Evolutionary conservation across 768 basidiomycete genomes (phyloP).

Genomic region (Amanita rubescens): DNA sequence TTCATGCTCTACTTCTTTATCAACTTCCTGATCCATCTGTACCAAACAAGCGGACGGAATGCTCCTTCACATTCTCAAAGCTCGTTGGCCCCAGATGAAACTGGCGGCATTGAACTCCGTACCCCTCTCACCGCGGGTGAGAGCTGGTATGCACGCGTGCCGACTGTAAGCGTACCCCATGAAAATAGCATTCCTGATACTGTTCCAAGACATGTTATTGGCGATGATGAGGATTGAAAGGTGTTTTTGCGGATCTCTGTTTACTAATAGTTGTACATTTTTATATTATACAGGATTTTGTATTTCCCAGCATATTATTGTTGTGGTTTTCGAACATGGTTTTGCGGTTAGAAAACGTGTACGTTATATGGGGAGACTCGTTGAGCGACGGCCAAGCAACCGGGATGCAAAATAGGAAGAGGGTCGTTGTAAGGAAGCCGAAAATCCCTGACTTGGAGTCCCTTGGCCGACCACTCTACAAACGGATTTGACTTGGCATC

Average conservation of each 20-base stretch:
- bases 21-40: conserved; percentile 63
- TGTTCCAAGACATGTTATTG: conserved; percentile 18
- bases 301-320: neutral
- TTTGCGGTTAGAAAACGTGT: too few relatives aligned
- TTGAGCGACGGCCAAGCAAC: too few relatives aligned
- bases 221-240: conserved; percentile 23
- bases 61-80: neutral
- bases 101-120: neutral
- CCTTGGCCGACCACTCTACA: neutral
- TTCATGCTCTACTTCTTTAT: conserved; percentile 76
- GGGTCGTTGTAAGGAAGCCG: neutral
- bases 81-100: neutral
- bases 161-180: conserved; percentile 3
- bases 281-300: neutral
- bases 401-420: neutral
- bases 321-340: too few relatives aligned
- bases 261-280: neutral
- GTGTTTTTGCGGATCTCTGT: neutral
- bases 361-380: too few relatives aligned
- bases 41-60: conserved; percentile 54
- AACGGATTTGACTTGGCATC: neutral
- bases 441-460: neutral
- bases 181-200: neutral
- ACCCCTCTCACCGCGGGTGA: neutral
- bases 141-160: conserved; percentile 15